These are phyloP conservation scores for Ogataea trehalophila DNA, from an alignment of 805 yeast species.

Conservation along the genomic window DNA sequence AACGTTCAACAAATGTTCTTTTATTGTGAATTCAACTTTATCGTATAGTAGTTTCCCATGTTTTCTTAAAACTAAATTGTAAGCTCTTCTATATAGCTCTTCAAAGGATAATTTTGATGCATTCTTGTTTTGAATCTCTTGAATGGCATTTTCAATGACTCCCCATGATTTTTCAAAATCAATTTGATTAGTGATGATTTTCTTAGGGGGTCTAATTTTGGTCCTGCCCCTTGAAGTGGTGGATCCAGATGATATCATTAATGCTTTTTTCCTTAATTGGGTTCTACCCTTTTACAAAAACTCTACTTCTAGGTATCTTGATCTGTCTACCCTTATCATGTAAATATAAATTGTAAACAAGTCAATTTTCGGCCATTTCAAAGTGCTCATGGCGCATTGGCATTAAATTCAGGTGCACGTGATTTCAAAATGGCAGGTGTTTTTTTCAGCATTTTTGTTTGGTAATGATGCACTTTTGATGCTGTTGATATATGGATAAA, in stretches of 20 bases:
- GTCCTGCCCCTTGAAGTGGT: slow-evolving; percentile 40
- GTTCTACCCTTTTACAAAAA: not conserved
- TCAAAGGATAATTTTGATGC: slow-evolving; percentile 77
- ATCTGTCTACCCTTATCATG: too few species aligned
- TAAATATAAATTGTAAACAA: too few species aligned
- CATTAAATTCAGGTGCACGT: too few species aligned
- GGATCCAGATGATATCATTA: slow-evolving; percentile 17
- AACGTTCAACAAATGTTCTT: slow-evolving; percentile 38
- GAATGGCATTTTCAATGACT: slow-evolving; percentile 59
- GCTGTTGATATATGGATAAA: too few species aligned
- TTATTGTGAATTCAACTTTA: slow-evolving; percentile 47
- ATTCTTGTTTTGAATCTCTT: slow-evolving; percentile 64
- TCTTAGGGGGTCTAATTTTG: slow-evolving; percentile 65
- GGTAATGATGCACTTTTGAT: too few species aligned
- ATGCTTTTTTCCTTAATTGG: not conserved
- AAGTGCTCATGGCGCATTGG: too few species aligned
- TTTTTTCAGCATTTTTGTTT: too few species aligned
- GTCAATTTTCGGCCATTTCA: too few species aligned
- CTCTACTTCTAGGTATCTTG: too few species aligned
- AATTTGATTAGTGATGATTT: slow-evolving; percentile 34
- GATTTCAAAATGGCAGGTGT: too few species aligned
- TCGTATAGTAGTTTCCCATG: slow-evolving; percentile 63
- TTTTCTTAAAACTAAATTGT: slow-evolving; percentile 67
- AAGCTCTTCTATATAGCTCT: slow-evolving; percentile 74
- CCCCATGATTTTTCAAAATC: slow-evolving; percentile 69